Evolutionary conservation across 2,329 filamentous ascomycete genomes (phyloP).

Genomic region (Bipolaris bicolor): DNA sequence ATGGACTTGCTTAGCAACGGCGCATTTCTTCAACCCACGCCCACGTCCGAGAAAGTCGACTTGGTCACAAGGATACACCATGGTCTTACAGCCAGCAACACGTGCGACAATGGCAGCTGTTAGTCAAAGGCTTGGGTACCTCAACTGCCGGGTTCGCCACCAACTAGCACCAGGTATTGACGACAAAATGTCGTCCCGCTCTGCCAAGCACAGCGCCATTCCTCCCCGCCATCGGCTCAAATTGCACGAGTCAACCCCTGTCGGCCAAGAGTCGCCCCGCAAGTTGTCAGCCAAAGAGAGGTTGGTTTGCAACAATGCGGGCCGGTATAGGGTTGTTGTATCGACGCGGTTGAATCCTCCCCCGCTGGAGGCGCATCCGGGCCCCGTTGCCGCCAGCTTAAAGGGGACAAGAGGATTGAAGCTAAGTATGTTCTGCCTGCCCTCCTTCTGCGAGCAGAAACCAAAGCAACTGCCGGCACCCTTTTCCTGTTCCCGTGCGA

Average conservation of each 20-base stretch:
- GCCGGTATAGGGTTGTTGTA: constrained; percentile 18
- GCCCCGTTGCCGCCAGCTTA: constrained; percentile 26
- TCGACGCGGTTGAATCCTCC: constrained; percentile 37
- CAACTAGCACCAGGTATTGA: constrained; percentile 8
- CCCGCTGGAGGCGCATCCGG: constrained; percentile 20
- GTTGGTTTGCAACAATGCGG: constrained; percentile 26
- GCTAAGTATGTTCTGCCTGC: constrained; percentile 25
- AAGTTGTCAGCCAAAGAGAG: constrained; percentile 25
- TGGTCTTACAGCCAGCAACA: background rate
- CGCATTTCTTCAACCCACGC: background rate
- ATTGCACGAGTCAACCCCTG: constrained; percentile 29
- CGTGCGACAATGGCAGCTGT: background rate
- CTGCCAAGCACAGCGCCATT: constrained; percentile 29
- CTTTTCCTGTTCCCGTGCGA: constrained; percentile 20
- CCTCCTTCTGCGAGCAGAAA: constrained; percentile 17
- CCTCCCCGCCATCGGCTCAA: constrained; percentile 25
- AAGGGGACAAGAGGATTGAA: constrained; percentile 25
- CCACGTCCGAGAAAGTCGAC: background rate
- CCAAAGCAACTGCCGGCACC: constrained; percentile 39
- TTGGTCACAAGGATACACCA: background rate
- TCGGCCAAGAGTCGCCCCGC: constrained; percentile 44
- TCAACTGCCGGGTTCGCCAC: constrained; percentile 21
- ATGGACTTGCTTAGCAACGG: background rate
- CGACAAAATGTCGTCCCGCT: constrained; percentile 16
- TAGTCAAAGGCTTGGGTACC: too few species aligned